Evolutionary conservation across 139 green algal genomes (phyloP).

Genomic region (Volvox reticuliferus): DNA sequence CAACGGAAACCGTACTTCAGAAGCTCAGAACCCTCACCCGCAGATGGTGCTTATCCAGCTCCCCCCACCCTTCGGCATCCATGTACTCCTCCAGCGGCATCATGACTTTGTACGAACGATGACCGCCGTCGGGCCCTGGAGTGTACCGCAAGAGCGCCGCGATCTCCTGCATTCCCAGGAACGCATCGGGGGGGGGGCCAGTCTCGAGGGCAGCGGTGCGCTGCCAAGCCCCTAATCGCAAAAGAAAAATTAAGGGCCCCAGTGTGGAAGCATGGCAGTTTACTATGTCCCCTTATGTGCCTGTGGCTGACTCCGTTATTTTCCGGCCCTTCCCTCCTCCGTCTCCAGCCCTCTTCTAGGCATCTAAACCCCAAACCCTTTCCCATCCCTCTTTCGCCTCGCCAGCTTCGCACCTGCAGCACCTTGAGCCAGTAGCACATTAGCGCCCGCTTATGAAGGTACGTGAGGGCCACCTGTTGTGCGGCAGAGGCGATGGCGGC

Average conservation of each 20-base stretch:
- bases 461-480: conserved; percentile 22
- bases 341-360: no score
- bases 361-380: background rate
- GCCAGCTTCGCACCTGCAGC: conserved; percentile 14
- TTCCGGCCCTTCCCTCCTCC: no score
- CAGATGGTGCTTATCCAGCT: background rate
- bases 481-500: conserved; percentile 2
- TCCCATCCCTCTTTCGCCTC: background rate
- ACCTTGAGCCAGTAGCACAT: conserved; percentile 52
- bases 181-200: background rate
- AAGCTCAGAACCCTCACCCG: background rate
- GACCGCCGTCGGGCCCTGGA: background rate
- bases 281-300: no score
- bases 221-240: no score
- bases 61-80: background rate
- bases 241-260: no score
- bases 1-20: no score
- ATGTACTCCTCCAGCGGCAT: conserved; percentile 3
- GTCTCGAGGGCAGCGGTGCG: no score
- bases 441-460: conserved; percentile 47
- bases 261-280: no score
- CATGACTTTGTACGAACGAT: background rate
- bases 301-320: no score
- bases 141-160: background rate
- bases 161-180: conserved; percentile 3